Percentiles rank a stretch among this genome's conserved stretches.
phyloP scores from a whole-genome alignment of 352 stramenopile genomes.

The Phytophthora pistaciae region DNA sequence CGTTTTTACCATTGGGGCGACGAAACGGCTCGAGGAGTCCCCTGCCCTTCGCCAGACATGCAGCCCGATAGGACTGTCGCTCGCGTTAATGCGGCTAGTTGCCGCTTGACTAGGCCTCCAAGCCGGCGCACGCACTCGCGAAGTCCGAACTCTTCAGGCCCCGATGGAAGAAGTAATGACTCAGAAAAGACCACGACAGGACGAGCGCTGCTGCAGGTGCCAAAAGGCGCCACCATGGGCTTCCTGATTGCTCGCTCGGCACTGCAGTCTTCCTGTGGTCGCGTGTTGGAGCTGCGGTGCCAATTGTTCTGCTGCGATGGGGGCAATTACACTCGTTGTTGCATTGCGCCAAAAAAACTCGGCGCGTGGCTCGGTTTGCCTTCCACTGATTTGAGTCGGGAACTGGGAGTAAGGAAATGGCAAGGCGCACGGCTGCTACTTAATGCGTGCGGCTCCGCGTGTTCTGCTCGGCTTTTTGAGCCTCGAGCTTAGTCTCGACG shows the following conservation, averaged over 20 bases:
- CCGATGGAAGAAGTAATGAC: constrained; percentile 26
- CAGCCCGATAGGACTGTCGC: neutral
- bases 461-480: neutral
- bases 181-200: constrained; percentile 30
- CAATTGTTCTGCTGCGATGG: neutral
- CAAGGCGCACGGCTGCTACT: constrained; percentile 6
- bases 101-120: constrained; percentile 1
- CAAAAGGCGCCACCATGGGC: neutral
- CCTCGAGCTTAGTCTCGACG: constrained; percentile 6
- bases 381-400: constrained; percentile 24
- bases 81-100: neutral
- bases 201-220: constrained; percentile 6
- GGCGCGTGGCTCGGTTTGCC: constrained; percentile 15
- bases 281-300: neutral
- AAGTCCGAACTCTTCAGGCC: constrained; percentile 23
- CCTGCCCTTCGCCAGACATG: neutral
- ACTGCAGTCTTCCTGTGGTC: constrained; percentile 3
- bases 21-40: constrained; percentile 7
- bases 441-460: neutral
- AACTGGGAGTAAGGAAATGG: constrained; percentile 9
- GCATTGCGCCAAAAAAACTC: constrained; percentile 15
- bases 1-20: constrained; percentile 16
- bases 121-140: constrained; percentile 9
- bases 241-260: constrained; percentile 7
- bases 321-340: constrained; percentile 15